A percentile compares a stretch with the other conserved stretches of the same genome.
Evolutionary conservation across 2,329 filamentous ascomycete species (phyloP).

Genomic region (Fusarium pininemorale): DNA sequence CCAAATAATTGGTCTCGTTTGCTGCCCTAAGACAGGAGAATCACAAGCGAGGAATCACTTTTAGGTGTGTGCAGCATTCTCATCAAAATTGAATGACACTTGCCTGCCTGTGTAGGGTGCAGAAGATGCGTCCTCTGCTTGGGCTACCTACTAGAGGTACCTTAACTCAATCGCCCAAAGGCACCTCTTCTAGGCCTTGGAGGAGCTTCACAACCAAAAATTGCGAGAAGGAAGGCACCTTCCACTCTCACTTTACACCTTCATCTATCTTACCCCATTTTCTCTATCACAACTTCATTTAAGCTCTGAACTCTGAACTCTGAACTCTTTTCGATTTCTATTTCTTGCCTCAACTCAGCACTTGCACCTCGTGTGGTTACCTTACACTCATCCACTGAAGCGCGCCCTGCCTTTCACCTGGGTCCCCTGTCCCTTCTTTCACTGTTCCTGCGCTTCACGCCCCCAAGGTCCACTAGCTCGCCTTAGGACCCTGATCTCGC

Average conservation of each 20-base stretch:
- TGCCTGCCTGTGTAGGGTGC: not conserved
- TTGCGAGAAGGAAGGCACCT: not conserved
- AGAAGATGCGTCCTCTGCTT: not conserved
- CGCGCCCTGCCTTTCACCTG: not conserved
- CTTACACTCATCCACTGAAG: not conserved
- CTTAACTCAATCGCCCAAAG: not conserved
- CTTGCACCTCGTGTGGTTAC: not conserved
- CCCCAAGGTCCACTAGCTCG: slow-evolving; percentile 26
- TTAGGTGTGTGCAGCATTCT: not conserved
- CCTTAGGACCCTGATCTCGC: slow-evolving; percentile 17
- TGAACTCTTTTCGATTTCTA: not conserved
- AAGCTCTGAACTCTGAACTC: not conserved
- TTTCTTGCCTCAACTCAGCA: not conserved
- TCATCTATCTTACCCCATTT: not conserved
- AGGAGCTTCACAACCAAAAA: not conserved
- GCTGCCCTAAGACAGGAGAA: not conserved
- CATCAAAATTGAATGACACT: not conserved
- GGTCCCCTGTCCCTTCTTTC: not conserved
- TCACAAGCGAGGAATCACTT: not conserved
- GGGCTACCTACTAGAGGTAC: not conserved
- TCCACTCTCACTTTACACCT: not conserved
- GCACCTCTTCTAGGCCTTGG: not conserved
- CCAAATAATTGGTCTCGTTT: not conserved
- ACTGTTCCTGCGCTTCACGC: not conserved
- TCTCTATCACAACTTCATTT: not conserved